A percentile compares a stretch with the other conserved stretches of the same genome.
Evolutionary conservation across 495 filamentous ascomycete genomes (phyloP).

Genomic region (Annulohypoxylon bovei): DNA sequence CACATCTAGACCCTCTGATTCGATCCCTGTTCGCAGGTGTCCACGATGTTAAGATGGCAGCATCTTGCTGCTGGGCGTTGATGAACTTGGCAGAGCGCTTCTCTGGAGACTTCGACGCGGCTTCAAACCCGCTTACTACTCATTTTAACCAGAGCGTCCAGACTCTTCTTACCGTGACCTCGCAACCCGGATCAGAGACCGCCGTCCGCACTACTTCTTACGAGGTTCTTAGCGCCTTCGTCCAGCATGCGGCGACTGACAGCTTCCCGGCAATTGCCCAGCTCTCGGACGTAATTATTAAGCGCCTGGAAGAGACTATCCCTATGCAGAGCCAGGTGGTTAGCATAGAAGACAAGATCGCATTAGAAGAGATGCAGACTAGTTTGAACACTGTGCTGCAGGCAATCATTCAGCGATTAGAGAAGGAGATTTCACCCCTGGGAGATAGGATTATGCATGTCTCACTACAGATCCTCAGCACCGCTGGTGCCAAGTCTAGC

Average conservation of each 20-base stretch:
- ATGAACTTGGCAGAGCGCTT: conserved; percentile 99
- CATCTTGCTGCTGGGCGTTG: conserved; percentile 97
- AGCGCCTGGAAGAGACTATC: conserved; percentile 89
- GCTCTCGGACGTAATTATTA: conserved; percentile 83
- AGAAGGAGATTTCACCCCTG: conserved; percentile 89
- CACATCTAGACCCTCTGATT: conserved; percentile 85
- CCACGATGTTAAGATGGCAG: conserved; percentile 95
- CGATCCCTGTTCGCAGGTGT: conserved; percentile 88
- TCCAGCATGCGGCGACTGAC: conserved; percentile 87
- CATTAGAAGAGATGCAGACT: conserved; percentile 96
- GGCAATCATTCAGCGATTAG: conserved; percentile 89
- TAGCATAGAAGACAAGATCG: conserved; percentile 93
- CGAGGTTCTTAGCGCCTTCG: conserved; percentile 93
- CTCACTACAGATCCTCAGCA: conserved; percentile 79
- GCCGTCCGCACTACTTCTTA: conserved; percentile 98
- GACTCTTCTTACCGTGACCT: conserved; percentile 84
- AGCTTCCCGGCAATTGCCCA: conserved; percentile 81
- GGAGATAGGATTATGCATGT: conserved; percentile 93
- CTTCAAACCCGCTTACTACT: conserved; percentile 84
- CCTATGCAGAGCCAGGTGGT: conserved; percentile 94
- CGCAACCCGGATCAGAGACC: conserved; percentile 83
- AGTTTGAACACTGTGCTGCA: conserved; percentile 90
- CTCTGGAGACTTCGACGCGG: conserved; percentile 77
- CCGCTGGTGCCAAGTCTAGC: conserved; percentile 85
- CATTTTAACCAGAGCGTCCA: conserved; percentile 94